A percentile compares a stretch with the other conserved stretches of the same genome.
Conservation (phyloP, 108 stramenopile genomes). For the Fistulifera solaris region DNA sequence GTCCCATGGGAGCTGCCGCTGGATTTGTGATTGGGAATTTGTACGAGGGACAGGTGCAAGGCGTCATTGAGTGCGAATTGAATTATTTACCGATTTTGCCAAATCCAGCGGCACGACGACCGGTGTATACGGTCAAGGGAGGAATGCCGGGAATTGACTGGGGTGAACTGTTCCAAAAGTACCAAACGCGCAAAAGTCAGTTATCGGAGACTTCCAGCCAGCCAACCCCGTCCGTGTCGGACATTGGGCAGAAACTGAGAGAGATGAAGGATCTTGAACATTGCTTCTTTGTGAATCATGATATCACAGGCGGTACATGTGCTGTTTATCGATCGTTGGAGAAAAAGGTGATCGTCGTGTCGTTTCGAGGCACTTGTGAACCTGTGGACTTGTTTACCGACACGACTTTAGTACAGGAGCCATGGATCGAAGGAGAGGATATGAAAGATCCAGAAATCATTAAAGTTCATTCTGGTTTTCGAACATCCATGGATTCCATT, state of each 20-base stretch:
- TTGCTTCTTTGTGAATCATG: constrained; percentile 74
- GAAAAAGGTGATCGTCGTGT: constrained; percentile 49
- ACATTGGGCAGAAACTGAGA: constrained; percentile 1
- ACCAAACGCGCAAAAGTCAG: neutral
- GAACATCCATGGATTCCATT: constrained; percentile 64
- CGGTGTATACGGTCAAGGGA: constrained; percentile 48
- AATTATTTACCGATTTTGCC: constrained; percentile 60
- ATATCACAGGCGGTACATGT: constrained; percentile 64
- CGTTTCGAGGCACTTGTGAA: constrained; percentile 76
- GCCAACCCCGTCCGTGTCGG: neutral
- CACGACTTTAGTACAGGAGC: constrained; percentile 57
- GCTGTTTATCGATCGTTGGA: constrained; percentile 62
- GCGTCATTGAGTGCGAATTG: constrained; percentile 40
- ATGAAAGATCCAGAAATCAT: constrained; percentile 19
- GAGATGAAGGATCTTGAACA: constrained; percentile 50
- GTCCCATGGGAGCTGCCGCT: constrained; percentile 76
- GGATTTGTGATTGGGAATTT: constrained; percentile 53
- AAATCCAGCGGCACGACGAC: constrained; percentile 14
- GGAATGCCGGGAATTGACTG: constrained; percentile 71
- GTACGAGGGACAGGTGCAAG: constrained; percentile 73
- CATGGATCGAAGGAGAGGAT: constrained; percentile 78
- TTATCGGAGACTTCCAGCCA: neutral
- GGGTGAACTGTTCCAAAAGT: constrained; percentile 53
- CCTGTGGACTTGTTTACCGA: constrained; percentile 75
- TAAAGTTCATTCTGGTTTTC: constrained; percentile 76